phyloP scores from a whole-genome alignment of 345 rosid genomes.

The Boechera divaricarpa region DNA sequence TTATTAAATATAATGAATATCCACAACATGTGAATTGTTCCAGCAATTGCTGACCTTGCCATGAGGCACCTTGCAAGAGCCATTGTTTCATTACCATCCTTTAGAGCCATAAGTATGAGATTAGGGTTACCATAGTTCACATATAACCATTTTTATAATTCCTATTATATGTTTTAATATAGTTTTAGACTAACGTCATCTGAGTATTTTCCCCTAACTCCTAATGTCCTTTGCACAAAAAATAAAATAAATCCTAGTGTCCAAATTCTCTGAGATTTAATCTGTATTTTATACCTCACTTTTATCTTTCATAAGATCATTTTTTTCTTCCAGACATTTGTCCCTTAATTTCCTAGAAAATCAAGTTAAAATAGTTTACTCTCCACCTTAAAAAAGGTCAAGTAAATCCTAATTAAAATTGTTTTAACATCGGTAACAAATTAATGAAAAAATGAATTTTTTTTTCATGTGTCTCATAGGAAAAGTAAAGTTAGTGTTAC shows the following conservation, averaged over 20 bases:
- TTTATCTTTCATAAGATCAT: not conserved
- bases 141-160: conserved; percentile 1
- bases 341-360: not conserved
- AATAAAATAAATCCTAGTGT: not conserved
- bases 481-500: too few species aligned
- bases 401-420: too few species aligned
- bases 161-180: not conserved
- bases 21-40: conserved; percentile 43
- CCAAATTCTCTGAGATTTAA: conserved; percentile 12
- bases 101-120: conserved; percentile 31
- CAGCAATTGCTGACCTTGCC: conserved; percentile 44
- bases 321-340: not conserved
- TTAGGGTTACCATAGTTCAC: conserved; percentile 19
- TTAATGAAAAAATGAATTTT: too few species aligned
- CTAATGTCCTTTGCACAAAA: too few species aligned
- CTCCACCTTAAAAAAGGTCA: not conserved
- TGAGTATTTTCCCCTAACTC: not conserved
- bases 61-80: conserved; percentile 35
- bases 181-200: conserved; percentile 15
- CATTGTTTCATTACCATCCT: conserved; percentile 35
- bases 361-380: not conserved
- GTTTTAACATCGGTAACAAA: too few species aligned
- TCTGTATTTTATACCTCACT: conserved; percentile 5
- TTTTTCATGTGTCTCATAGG: too few species aligned
- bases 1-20: conserved; percentile 2